A percentile compares a stretch with the other conserved stretches of the same genome.
Evolutionary conservation across 345 rosid species (phyloP).

Genomic region (Psidium friedrichsthalianum): DNA sequence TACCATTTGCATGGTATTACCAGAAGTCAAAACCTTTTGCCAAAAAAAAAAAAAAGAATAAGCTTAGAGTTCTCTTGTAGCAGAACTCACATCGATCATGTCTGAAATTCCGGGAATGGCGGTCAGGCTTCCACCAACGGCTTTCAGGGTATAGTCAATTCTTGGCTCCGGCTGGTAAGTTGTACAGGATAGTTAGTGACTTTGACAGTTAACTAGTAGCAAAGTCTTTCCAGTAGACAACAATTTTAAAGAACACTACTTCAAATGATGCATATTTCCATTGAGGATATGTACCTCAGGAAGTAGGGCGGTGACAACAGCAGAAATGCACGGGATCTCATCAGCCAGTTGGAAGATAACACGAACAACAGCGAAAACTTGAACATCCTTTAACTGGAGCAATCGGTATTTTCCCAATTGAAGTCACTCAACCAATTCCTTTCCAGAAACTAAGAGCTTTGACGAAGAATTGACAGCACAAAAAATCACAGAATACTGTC

Average conservation of each 20-base stretch:
- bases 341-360: constrained; percentile 94
- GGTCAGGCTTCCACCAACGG: constrained; percentile 96
- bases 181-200: neutral
- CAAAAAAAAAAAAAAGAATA: neutral
- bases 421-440: neutral
- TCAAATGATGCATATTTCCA: neutral
- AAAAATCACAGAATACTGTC: neutral
- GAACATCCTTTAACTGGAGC: constrained; percentile 88
- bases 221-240: neutral
- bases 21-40: neutral
- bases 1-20: constrained; percentile 6
- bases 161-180: constrained; percentile 81
- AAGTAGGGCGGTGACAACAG: constrained; percentile 92
- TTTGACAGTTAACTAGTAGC: neutral
- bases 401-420: neutral
- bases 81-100: constrained; percentile 81
- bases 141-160: constrained; percentile 86
- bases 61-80: neutral
- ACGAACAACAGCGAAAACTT: constrained; percentile 83
- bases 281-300: constrained; percentile 45
- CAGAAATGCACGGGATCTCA: constrained; percentile 98
- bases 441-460: neutral
- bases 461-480: neutral
- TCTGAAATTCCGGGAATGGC: constrained; percentile 93
- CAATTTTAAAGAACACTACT: neutral